Conservation (phyloP, 1,284 basidiomycete species). For the Leucoagaricus sp. region DNA sequence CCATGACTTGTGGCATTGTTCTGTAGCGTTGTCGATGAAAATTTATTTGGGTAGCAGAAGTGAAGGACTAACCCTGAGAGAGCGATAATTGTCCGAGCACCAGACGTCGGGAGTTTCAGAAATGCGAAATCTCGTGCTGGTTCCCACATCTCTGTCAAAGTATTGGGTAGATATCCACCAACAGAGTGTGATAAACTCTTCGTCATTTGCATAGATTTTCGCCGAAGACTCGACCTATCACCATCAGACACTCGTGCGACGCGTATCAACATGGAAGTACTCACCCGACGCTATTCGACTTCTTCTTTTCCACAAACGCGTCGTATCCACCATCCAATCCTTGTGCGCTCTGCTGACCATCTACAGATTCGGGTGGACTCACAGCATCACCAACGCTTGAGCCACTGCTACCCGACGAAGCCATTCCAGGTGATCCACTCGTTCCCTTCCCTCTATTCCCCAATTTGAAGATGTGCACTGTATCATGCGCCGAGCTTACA, state of each 20-base stretch:
- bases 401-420: conserved; percentile 12
- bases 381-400: conserved; percentile 25
- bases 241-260: background rate
- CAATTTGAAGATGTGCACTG: conserved; percentile 96
- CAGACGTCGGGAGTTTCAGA: conserved; percentile 77
- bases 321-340: conserved; percentile 74
- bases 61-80: conserved; percentile 70
- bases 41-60: too few species aligned
- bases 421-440: conserved; percentile 19
- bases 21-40: conserved; percentile 37
- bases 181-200: conserved; percentile 81
- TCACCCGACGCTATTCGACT: conserved; percentile 56
- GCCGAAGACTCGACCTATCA: conserved; percentile 56
- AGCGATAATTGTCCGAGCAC: conserved; percentile 82
- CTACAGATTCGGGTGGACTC: conserved; percentile 66
- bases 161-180: conserved; percentile 89
- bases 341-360: conserved; percentile 58
- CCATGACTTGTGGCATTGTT: conserved; percentile 96
- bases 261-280: conserved; percentile 22
- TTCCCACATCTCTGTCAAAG: conserved; percentile 97
- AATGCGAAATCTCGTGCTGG: conserved; percentile 95
- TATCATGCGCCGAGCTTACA: conserved; percentile 92
- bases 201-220: conserved; percentile 77
- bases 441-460: conserved; percentile 31
- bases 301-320: conserved; percentile 73